Base-by-base conservation (phyloP, 371 early-diverging fungal genomes). In the Mortierella sp. region DNA sequence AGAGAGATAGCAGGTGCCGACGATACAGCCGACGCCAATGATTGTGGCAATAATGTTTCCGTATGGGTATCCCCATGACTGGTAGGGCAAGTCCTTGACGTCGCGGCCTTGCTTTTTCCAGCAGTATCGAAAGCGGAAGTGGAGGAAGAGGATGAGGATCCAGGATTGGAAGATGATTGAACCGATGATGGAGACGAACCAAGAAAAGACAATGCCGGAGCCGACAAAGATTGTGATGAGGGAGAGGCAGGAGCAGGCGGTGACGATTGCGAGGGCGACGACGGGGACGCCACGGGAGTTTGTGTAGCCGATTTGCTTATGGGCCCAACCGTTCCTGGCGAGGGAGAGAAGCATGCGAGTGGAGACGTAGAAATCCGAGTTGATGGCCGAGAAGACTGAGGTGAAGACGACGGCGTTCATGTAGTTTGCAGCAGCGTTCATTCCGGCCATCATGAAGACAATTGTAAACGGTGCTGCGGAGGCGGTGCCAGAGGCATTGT, bases 161-260 rank as follows among this genome's bases (percentile, higher is more conserved):
- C 61, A 61, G 19, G 61, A 61, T 34, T 61, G 61, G 61, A 61
- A 61, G 61, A 61, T 61, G 37, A 61, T 61, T 0, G 61, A 61
- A 96, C 94, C 93, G 44, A 93, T 90, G 28, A 96, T 86, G 69
- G 90, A 92, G 74, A 94, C 79, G 50, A 96, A 82, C 88, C 91
- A 93, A 40, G 72, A 71, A 40, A 88, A 90, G 26, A 90, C 89
- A 53, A 89, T 83, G 71, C 89, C 89, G 34, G 84, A 83, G 31
- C 67, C 73, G 28, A 74, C 61, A 61, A 80, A 71, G 54, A 89
- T 88, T 24, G 90, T 89, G 74, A 90, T 78, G 71, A 90, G 86
- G 6, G 90, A 89, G 67, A 90, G 81, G 83, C 89, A 88, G 51
- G 89, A 89, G 72, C 88, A 82, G 37, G 72, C 78, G 28, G 89